These are phyloP conservation scores for Elsinoe australis DNA, from an alignment of 2,329 filamentous ascomycete genomes.

Conservation along the genomic window DNA sequence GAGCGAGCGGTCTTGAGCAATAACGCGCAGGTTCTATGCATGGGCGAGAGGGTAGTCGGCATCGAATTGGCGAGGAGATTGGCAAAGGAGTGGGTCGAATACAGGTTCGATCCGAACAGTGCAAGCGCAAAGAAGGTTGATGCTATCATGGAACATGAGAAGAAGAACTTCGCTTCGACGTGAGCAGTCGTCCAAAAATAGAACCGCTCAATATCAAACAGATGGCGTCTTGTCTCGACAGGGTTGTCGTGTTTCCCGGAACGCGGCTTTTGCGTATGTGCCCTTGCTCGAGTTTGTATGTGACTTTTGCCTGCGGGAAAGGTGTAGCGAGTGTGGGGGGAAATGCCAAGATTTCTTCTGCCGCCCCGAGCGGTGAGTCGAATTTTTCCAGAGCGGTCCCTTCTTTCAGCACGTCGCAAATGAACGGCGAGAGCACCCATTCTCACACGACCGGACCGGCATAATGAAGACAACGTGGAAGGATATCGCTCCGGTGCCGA, in stretches of 20 bases:
- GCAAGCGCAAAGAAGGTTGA: conserved; percentile 52
- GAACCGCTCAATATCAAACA: conserved; percentile 1
- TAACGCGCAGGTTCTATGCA: conserved; percentile 78
- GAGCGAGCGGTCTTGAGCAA: conserved; percentile 76
- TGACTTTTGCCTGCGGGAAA: no score
- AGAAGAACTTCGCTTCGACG: conserved; percentile 29
- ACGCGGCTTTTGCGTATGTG: not conserved
- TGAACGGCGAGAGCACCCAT: not conserved
- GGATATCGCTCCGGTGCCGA: conserved; percentile 53
- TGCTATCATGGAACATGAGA: conserved; percentile 44
- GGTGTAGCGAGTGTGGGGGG: not conserved
- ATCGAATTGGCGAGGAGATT: conserved; percentile 70
- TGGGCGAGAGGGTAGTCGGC: conserved; percentile 77
- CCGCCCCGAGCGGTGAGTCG: not conserved
- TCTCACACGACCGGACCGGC: conserved; percentile 20
- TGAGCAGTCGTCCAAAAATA: not conserved
- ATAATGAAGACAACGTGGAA: conserved; percentile 55
- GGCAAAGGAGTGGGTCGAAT: conserved; percentile 76
- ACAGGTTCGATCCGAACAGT: conserved; percentile 64
- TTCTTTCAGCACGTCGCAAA: no score
- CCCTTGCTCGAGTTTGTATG: not conserved
- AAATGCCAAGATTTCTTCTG: not conserved
- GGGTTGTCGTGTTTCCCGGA: conserved; percentile 1
- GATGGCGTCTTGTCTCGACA: conserved; percentile 7
- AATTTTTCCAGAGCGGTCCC: not conserved